phyloP scores from a whole-genome alignment of 2,329 filamentous ascomycete genomes.

The Lojkania enalia region DNA sequence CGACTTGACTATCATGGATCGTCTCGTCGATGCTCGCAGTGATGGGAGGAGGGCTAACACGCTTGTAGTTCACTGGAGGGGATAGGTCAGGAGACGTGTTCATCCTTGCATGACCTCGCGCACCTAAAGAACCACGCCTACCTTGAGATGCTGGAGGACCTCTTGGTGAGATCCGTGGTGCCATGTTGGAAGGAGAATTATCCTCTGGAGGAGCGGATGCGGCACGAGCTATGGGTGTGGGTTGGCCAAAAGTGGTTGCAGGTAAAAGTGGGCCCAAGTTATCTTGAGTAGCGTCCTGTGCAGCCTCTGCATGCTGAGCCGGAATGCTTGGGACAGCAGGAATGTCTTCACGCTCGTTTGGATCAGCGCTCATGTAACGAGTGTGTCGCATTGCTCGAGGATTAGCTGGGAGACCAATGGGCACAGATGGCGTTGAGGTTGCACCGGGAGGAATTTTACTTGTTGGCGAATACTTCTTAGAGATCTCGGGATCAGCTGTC shows the following conservation, averaged over 20 bases:
- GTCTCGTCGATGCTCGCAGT: slow-evolving; percentile 60
- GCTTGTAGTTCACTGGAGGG: slow-evolving; percentile 41
- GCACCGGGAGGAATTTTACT: slow-evolving; percentile 38
- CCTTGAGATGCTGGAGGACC: slow-evolving; percentile 18
- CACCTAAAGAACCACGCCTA: slow-evolving; percentile 44
- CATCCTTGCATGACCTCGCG: slow-evolving; percentile 46
- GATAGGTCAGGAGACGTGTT: slow-evolving; percentile 49
- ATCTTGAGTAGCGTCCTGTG: slow-evolving; percentile 46
- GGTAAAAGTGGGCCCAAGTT: slow-evolving; percentile 53
- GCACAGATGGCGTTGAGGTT: slow-evolving; percentile 55
- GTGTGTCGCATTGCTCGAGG: slow-evolving; percentile 87
- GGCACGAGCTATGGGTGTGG: slow-evolving; percentile 44
- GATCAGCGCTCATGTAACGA: slow-evolving; percentile 66
- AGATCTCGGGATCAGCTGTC: slow-evolving; percentile 64
- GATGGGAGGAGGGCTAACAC: slow-evolving; percentile 45
- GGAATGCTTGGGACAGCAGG: slow-evolving; percentile 62
- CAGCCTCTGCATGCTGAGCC: slow-evolving; percentile 28
- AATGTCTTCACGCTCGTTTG: slow-evolving; percentile 52
- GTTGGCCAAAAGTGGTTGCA: slow-evolving; percentile 52
- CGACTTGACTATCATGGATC: slow-evolving; percentile 49
- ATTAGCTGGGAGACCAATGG: slow-evolving; percentile 83
- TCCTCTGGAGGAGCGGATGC: slow-evolving; percentile 55
- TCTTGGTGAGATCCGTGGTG: slow-evolving; percentile 30
- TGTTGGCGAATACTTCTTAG: slow-evolving; percentile 43
- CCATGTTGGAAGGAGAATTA: slow-evolving; percentile 25